phyloP scores from a whole-genome alignment of 768 basidiomycete species.

The Cystofilobasidium macerans region DNA sequence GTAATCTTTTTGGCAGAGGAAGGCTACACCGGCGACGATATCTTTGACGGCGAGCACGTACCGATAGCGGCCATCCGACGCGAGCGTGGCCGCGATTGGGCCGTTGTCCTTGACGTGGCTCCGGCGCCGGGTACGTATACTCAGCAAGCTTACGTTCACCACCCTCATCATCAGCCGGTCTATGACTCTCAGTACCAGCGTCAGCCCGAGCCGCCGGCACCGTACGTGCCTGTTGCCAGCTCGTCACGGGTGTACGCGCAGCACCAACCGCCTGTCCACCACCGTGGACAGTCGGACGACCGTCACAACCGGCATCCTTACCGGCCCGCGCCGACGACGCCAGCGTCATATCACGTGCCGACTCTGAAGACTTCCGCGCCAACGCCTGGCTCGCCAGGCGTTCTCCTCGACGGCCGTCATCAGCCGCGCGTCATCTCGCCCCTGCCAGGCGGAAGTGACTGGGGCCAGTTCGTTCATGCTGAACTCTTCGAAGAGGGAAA shows the following conservation, averaged over 20 bases:
- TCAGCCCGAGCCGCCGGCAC: neutral
- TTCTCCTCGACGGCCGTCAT: neutral
- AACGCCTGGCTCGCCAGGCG: neutral
- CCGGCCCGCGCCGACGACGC: neutral
- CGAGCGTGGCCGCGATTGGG: constrained; percentile 14
- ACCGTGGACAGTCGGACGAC: constrained; percentile 11
- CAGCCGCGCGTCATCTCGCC: constrained; percentile 8
- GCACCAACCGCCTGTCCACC: no score
- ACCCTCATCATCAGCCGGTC: no score
- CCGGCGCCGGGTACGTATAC: no score
- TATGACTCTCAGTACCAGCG: neutral
- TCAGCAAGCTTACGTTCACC: no score
- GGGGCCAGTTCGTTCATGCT: constrained; percentile 3
- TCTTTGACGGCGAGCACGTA: neutral
- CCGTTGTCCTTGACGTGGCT: constrained; percentile 3
- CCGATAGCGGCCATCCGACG: constrained; percentile 11
- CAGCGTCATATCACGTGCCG: constrained; percentile 1
- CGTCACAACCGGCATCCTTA: neutral
- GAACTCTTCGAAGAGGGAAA: constrained; percentile 11
- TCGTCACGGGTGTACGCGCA: neutral
- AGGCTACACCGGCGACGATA: neutral
- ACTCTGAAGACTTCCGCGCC: neutral
- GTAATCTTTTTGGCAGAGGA: neutral
- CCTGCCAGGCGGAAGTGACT: neutral
- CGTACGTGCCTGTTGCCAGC: neutral